Percentiles rank a stretch among this genome's conserved stretches.
These are phyloP conservation scores for Mycena maculata DNA, from an alignment of 768 basidiomycete species.

Conservation along the genomic window DNA sequence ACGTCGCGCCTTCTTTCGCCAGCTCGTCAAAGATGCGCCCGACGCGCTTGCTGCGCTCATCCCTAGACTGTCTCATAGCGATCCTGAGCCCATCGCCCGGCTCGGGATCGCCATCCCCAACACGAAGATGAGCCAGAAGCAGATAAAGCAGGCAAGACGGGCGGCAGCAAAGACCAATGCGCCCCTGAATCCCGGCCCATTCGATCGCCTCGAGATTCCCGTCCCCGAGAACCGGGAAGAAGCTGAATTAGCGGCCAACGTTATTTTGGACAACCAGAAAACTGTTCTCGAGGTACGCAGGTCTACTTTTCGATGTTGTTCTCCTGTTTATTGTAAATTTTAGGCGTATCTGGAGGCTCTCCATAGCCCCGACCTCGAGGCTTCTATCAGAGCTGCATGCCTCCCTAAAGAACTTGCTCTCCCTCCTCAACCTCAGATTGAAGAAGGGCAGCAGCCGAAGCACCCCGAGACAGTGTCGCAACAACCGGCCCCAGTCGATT, in stretches of 20 bases:
- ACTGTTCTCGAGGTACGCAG: constrained; percentile 60
- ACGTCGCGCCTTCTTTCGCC: constrained; percentile 12
- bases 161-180: constrained; percentile 23
- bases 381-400: constrained; percentile 17
- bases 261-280: constrained; percentile 45
- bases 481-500: constrained; percentile 32
- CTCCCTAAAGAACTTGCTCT: not conserved
- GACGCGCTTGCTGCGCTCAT: constrained; percentile 12
- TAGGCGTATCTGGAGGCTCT: constrained; percentile 26
- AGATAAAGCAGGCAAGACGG: constrained; percentile 33
- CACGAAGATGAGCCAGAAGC: constrained; percentile 44
- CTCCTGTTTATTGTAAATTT: not conserved
- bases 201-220: constrained; percentile 42
- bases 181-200: constrained; percentile 41
- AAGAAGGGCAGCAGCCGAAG: constrained; percentile 44
- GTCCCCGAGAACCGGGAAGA: constrained; percentile 43
- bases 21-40: constrained; percentile 33
- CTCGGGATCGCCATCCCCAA: no score
- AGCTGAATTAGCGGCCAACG: constrained; percentile 17
- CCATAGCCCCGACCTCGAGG: constrained; percentile 10
- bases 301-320: constrained; percentile 48
- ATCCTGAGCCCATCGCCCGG: no score
- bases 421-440: constrained; percentile 45
- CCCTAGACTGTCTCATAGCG: constrained; percentile 13
- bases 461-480: constrained; percentile 57